phyloP scores from a whole-genome alignment of 148 eudicot genomes.

The Chenopodium berlandieri region DNA sequence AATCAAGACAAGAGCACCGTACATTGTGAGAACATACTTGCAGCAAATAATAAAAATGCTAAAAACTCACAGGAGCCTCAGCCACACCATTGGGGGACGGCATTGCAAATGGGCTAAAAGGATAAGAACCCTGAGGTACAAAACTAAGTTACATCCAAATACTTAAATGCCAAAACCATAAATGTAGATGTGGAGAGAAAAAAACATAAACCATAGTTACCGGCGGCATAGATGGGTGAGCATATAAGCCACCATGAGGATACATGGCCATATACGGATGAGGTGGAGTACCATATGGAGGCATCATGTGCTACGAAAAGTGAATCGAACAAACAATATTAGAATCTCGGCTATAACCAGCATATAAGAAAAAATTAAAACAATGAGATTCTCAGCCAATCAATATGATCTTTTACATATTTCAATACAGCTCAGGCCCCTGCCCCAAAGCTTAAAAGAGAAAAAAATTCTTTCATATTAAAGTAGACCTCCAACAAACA shows the following conservation, averaged over 20 bases:
- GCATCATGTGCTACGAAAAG: constrained; percentile 76
- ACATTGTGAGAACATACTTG: neutral
- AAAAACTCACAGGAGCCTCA: constrained; percentile 84
- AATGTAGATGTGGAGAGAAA: constrained; percentile 3
- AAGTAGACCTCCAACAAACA: neutral
- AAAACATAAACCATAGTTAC: constrained; percentile 37
- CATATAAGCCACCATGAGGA: constrained; percentile 94
- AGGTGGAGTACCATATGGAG: constrained; percentile 99
- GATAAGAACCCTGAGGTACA: constrained; percentile 75
- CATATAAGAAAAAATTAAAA: neutral
- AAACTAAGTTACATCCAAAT: neutral
- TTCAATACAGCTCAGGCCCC: neutral
- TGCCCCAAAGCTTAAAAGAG: neutral
- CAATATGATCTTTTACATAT: neutral
- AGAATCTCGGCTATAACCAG: constrained; percentile 1
- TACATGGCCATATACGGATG: constrained; percentile 99
- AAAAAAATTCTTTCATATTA: neutral
- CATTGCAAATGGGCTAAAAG: constrained; percentile 89
- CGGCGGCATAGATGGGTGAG: constrained; percentile 96
- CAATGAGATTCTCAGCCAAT: neutral
- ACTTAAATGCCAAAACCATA: neutral
- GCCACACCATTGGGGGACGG: constrained; percentile 82
- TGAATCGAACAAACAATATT: constrained; percentile 10
- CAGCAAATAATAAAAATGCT: neutral
- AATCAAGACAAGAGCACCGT: neutral